Evolutionary conservation across 108 stramenopile species (phyloP), one percentile per base, ranked within the genome.

Genomic region (Skeletonema potamos): DNA sequence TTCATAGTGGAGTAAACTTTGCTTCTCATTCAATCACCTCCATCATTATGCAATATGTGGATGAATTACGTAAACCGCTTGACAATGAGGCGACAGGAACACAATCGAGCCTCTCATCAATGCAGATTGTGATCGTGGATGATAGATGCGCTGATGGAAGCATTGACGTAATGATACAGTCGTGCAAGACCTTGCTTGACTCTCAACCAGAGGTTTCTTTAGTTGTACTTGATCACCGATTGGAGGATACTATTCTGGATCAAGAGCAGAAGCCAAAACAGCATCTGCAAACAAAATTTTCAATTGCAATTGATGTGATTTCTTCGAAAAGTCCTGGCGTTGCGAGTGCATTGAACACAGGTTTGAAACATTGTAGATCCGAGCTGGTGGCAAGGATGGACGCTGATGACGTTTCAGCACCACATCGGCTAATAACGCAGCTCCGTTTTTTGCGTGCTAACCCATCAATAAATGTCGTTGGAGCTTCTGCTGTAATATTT

Each of bases 371-470:
- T 27, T 76, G 76, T 46, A 32, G 9, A 20, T 27, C 66, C 27
- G 65, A 76, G 3, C 28, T 84, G 11, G 64, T 84, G 12, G 83
- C 83, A 7, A 62, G 83, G 51, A 80, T 84, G 79, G 83, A 84
- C 37, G 79, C 83, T 28, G 83, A 84, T 73, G 83, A 84, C 26
- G 36, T 81, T 41, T 58, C 44, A 20, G 30, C 68, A 13, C 54
- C 70, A 44, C 55, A 56, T 12, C 68, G 84, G 17, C 62, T 82
- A 0, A 18, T 66, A 13, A 11, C 73, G 12, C 81, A 82, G 54
- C 22, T 84, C 8, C 10, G 22, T 17, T 68, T 72, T 33, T 55
- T 84, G 61, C 59, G 44, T 4, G 28, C 33, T 10, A 65, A 77
- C 30, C 65, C 81, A 15, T 24, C 13, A 12, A 54, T 72, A 17